Conservation (phyloP, 768 basidiomycete species). For the Boletus pseudopeckii region DNA sequence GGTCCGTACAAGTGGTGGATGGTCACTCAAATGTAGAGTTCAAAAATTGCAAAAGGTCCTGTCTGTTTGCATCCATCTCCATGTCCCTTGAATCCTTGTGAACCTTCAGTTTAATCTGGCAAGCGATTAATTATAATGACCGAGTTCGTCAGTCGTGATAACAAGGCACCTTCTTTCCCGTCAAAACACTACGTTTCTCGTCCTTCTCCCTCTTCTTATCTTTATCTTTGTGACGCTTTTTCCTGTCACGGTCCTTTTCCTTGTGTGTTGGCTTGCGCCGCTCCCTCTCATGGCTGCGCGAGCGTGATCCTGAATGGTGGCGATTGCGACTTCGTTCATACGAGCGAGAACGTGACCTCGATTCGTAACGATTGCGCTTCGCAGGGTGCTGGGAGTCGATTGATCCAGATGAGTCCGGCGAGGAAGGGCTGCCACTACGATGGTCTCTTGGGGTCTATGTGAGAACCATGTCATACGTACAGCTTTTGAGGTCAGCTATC, state of each 20-base stretch:
- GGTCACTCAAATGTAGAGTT: constrained; percentile 45
- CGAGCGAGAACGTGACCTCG: constrained; percentile 23
- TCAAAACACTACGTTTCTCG: constrained; percentile 53
- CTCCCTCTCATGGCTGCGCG: constrained; percentile 27
- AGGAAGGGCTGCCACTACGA: constrained; percentile 18
- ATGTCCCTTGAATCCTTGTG: constrained; percentile 56
- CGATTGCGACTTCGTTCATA: constrained; percentile 12
- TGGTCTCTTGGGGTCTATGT: constrained; percentile 22
- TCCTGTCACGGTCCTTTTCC: constrained; percentile 34
- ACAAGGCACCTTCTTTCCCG: constrained; percentile 53
- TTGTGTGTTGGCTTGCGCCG: constrained; percentile 23
- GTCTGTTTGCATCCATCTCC: constrained; percentile 54
- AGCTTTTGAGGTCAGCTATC: constrained; percentile 27
- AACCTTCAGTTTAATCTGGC: constrained; percentile 60
- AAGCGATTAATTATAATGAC: not conserved
- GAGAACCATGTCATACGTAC: constrained; percentile 10
- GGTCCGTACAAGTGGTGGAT: not conserved
- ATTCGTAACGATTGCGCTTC: constrained; percentile 17
- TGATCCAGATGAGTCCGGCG: constrained; percentile 17
- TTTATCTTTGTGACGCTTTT: constrained; percentile 36
- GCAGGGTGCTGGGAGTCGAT: constrained; percentile 8
- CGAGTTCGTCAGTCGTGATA: not conserved
- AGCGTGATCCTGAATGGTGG: constrained; percentile 26
- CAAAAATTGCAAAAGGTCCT: constrained; percentile 51
- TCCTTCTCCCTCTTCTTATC: constrained; percentile 39